Evolutionary conservation across 2,329 filamentous ascomycete genomes (phyloP).

Genomic region (Neonectria magnoliae): DNA sequence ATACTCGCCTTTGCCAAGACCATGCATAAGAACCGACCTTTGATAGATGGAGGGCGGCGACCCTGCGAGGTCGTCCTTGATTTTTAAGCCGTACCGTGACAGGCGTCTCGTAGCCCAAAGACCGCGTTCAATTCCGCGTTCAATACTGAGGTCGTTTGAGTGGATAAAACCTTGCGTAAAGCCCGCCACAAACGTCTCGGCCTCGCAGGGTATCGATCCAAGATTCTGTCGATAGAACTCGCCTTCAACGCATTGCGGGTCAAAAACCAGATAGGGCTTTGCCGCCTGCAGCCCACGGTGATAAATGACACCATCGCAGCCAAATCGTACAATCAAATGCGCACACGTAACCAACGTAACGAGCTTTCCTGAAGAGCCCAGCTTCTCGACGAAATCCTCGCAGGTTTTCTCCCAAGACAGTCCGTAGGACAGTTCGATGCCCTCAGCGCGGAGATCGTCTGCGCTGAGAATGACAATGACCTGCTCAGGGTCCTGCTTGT

Average conservation of each 20-base stretch:
- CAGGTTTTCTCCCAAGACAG: conserved; percentile 5
- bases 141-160: not conserved
- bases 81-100: not conserved
- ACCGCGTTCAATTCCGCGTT: not conserved
- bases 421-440: not conserved
- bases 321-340: not conserved
- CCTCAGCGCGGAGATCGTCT: conserved; percentile 1
- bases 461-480: conserved; percentile 3
- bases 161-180: not conserved
- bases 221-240: not conserved
- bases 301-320: not conserved
- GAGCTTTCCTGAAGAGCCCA: not conserved
- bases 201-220: not conserved
- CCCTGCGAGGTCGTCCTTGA: not conserved
- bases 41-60: not conserved
- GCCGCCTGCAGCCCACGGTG: not conserved
- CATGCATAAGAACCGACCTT: not conserved
- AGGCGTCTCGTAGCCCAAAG: not conserved
- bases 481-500: not conserved
- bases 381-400: conserved; percentile 2
- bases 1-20: not conserved
- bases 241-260: not conserved
- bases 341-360: conserved; percentile 3
- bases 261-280: not conserved
- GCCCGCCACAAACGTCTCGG: not conserved